Base-by-base conservation (phyloP, 2,329 filamentous ascomycete genomes). In the Penicillium sp. region DNA sequence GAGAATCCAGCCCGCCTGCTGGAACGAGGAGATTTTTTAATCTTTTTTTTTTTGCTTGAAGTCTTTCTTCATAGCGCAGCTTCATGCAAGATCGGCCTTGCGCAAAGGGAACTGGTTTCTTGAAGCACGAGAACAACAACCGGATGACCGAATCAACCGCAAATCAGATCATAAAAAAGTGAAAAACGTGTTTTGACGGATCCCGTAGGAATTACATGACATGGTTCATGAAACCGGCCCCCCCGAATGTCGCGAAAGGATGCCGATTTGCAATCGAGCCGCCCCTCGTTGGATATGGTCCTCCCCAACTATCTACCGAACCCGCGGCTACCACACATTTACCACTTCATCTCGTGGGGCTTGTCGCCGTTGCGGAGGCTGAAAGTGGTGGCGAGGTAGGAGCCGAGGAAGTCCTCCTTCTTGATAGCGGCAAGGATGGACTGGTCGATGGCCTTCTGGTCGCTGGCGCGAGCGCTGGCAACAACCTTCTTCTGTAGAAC, bases 281-380 rank as follows among this genome's bases (percentile, higher is more conserved):
- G 65, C 67, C 67, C 65, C 60, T 72, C 69, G 62, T 65, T 65
- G 59, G 61, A 64, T 66, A 67, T 64, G 66, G 64, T 67, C 69
- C 69, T 70, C 70, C 68, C 69, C 68, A 70, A 67, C 59, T 67
- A 68, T 70, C 66, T 71, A 73, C 69, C 70, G 69, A 72, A 72
- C 72, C 71, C 68, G 66, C 70, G 68, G 69, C 71, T 65, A 65
- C 68, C 66, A 62, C 68, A 62, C 63, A 71, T 86, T 82, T 97
- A 99, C 87, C 93, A 99, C 83, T 90, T 90, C 94, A 99, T 97
- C 88, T 96, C 90, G 84, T 99, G 94, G 82, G 94, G 94, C 88
- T 93, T 92, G 86, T 99, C 93, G 76, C 94, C 94, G 85, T 92
- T 97, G 83, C 93, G 90, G 81, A 99, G 88, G 87, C 90, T 95